Base-by-base conservation (phyloP, 257 asterid species). In the Fraxinus cuspidata region DNA sequence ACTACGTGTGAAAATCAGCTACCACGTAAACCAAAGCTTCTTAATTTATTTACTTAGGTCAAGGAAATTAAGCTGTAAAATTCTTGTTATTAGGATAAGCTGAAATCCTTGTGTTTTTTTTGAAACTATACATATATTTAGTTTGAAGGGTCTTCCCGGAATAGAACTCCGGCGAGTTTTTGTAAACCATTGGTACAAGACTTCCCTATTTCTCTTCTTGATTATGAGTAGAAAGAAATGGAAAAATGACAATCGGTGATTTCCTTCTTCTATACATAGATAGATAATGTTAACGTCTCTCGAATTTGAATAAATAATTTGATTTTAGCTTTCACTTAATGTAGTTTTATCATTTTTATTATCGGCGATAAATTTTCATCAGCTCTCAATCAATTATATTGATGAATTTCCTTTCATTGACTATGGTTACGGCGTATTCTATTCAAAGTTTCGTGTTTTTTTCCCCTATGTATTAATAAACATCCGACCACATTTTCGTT, bases 1-100 rank as follows among this genome's bases (percentile, higher is more conserved):
- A 91, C 94, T 8, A 81, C 88, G 0, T 87, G 91, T 40, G 84
- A 78, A 60, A 73, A 82, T 76, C 81, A 72, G n/a, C 80, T 80
- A 31, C 75, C 75, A 75, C 10, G 32, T 23, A 84, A 80, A 16
- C 85, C 79, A 49, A 86, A 85, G 81, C 92, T 89, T 74, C 87
- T 91, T 9, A 85, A 83, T 76, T 85, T 91, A 82, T 89, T 91
- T 77, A 77, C 81, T 82, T 86, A 86, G 81, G 65, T 13, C 19
- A 13, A 44, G 13, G 53, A 44, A 44, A 40, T 16, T 81, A 72
- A 38, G 75, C 70, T 71, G 70, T 80, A 28, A 66, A 56, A 42
- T 72, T 23, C 64, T 51, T 6, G 64, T 49, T 35, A 56, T 56
- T 56, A 56, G 27, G 9, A 5, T 71, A 42, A 32, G 70, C 63